A percentile compares a stretch with the other conserved stretches of the same genome.
Conservation (phyloP, 768 basidiomycete species). For the Leucosporidium creatinivorum region DNA sequence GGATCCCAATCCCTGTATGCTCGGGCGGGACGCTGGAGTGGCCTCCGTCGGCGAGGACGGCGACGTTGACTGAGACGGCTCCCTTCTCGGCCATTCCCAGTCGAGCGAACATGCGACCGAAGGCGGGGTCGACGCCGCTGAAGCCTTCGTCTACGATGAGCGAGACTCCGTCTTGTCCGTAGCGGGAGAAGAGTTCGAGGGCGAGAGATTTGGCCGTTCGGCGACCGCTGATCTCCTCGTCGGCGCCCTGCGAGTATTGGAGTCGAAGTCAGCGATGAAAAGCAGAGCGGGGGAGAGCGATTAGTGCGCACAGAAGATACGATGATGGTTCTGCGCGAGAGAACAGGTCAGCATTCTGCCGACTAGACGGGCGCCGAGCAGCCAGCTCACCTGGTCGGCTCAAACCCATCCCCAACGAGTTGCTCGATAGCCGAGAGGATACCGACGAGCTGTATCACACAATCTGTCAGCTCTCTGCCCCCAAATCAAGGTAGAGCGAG, state of each 20-base stretch:
- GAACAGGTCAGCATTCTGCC: not conserved
- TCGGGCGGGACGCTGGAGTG: slow-evolving; percentile 76
- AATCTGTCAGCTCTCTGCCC: too few species aligned
- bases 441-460: slow-evolving; percentile 17
- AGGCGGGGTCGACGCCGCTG: slow-evolving; percentile 44
- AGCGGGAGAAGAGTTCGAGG: slow-evolving; percentile 49
- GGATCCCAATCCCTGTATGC: slow-evolving; percentile 74
- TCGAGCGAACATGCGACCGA: slow-evolving; percentile 38
- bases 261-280: not conserved
- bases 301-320: slow-evolving; percentile 22
- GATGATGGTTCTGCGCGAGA: slow-evolving; percentile 35
- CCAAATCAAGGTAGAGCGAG: too few species aligned
- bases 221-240: slow-evolving; percentile 54
- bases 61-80: slow-evolving; percentile 54
- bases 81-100: slow-evolving; percentile 50
- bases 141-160: slow-evolving; percentile 85
- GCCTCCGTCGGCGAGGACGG: slow-evolving; percentile 63
- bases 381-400: slow-evolving; percentile 54
- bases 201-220: slow-evolving; percentile 45
- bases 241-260: slow-evolving; percentile 48
- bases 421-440: slow-evolving; percentile 7
- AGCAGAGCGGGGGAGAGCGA: not conserved
- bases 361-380: too few species aligned
- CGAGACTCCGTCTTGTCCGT: slow-evolving; percentile 65
- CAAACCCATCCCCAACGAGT: slow-evolving; percentile 47